A percentile compares a stretch with the other conserved stretches of the same genome.
Conservation (phyloP, 169 alveolate genomes). For the Eimeria nieschulzi region DNA sequence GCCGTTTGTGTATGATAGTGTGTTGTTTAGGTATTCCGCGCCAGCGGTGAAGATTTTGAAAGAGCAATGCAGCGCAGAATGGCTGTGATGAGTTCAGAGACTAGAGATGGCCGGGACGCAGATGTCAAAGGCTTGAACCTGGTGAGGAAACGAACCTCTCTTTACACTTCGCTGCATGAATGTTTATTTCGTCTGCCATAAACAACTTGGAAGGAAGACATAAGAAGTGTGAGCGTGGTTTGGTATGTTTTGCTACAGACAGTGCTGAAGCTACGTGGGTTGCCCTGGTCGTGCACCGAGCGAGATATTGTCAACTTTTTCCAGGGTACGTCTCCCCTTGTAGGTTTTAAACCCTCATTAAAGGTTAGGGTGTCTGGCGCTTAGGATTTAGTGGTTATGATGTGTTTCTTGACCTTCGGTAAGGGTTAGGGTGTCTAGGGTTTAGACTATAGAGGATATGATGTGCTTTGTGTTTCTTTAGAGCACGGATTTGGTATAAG, state of each 20-base stretch:
- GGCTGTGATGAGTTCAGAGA: conserved; percentile 54
- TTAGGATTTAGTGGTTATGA: background rate
- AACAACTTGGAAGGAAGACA: too few species aligned
- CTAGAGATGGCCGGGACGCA: conserved; percentile 61
- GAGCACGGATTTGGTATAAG: conserved; percentile 68
- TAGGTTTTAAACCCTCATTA: background rate
- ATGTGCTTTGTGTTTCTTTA: background rate
- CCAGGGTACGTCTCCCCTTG: conserved; percentile 42
- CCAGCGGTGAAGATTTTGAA: conserved; percentile 65
- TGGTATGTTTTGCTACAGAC: conserved; percentile 35
- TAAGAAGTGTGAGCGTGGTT: background rate
- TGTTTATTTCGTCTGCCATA: too few species aligned
- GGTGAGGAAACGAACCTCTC: background rate
- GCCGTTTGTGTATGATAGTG: background rate
- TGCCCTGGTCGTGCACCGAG: conserved; percentile 83
- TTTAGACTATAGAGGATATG: background rate
- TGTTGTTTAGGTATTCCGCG: conserved; percentile 61
- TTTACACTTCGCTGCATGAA: too few species aligned
- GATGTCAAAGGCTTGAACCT: conserved; percentile 60
- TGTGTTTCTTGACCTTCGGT: background rate
- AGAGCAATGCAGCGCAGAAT: conserved; percentile 68
- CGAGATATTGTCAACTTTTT: conserved; percentile 78
- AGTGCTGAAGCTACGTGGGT: conserved; percentile 79
- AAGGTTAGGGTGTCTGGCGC: background rate
- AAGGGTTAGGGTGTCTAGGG: background rate